These are phyloP conservation scores for Microascus cirrosus DNA, from an alignment of 2,329 filamentous ascomycete species.

Conservation along the genomic window DNA sequence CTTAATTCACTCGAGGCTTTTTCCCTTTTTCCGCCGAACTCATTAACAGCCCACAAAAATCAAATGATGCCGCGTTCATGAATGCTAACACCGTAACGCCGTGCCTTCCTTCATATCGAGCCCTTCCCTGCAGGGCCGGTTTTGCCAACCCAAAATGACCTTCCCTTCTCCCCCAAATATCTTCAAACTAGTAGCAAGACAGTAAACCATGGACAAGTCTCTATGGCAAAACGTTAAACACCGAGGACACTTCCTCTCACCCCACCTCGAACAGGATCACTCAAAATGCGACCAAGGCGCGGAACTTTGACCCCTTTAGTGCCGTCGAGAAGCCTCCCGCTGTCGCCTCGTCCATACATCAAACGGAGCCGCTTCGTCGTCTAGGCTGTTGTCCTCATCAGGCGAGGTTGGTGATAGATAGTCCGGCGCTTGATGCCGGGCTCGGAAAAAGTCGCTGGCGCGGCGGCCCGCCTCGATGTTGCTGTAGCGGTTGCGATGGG, in stretches of 20 bases:
- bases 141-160: neutral
- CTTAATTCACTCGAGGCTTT: neutral
- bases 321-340: neutral
- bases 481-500: neutral
- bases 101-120: neutral
- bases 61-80: neutral
- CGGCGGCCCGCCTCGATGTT: neutral
- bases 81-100: neutral
- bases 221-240: neutral
- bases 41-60: neutral
- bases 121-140: neutral
- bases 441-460: neutral
- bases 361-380: neutral
- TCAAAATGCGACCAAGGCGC: neutral
- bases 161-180: neutral
- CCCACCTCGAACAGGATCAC: neutral
- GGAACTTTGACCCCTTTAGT: neutral
- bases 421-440: neutral
- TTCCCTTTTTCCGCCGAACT: neutral
- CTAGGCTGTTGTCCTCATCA: neutral
- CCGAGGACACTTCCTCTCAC: neutral
- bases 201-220: neutral
- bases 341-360: neutral
- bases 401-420: neutral
- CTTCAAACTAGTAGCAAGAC: neutral